These are phyloP conservation scores for Spongiforma sp. DNA, from an alignment of 1,284 basidiomycete genomes.

Conservation along the genomic window DNA sequence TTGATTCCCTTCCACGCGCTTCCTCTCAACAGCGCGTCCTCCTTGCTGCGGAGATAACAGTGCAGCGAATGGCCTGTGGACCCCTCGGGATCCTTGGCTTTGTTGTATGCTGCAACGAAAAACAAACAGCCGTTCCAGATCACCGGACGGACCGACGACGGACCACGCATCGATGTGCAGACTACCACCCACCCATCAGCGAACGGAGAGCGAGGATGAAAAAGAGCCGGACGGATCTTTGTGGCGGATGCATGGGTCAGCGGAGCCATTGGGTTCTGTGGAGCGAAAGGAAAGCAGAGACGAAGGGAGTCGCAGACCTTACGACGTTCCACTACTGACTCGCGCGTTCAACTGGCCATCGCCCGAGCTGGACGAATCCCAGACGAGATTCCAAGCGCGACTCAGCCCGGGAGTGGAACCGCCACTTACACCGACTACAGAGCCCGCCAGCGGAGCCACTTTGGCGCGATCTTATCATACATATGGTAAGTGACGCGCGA, in stretches of 20 bases:
- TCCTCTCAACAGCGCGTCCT: slow-evolving; percentile 12
- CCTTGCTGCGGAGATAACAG: slow-evolving; percentile 10
- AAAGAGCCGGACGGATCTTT: slow-evolving; percentile 36
- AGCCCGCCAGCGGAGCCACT: slow-evolving; percentile 8
- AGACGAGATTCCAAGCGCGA: slow-evolving; percentile 15
- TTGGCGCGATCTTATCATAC: slow-evolving; percentile 18
- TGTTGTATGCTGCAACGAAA: slow-evolving; percentile 20
- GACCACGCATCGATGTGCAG: slow-evolving; percentile 22
- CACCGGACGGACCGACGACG: slow-evolving; percentile 14
- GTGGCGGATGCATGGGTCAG: slow-evolving; percentile 20
- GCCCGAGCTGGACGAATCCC: slow-evolving; percentile 22
- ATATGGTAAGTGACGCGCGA: slow-evolving; percentile 24
- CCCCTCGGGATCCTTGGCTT: slow-evolving; percentile 16
- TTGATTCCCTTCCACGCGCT: slow-evolving; percentile 8
- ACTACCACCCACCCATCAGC: slow-evolving; percentile 25
- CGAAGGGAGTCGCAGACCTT: slow-evolving; percentile 15
- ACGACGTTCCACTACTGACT: slow-evolving; percentile 26
- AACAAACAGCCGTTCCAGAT: slow-evolving; percentile 25
- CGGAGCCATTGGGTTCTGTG: slow-evolving; percentile 10
- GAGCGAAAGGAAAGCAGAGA: slow-evolving; percentile 24
- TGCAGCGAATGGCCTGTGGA: slow-evolving; percentile 32
- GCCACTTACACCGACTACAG: slow-evolving; percentile 22
- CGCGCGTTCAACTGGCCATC: slow-evolving; percentile 33
- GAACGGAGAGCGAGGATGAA: slow-evolving; percentile 38
- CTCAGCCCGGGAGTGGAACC: slow-evolving; percentile 14